Base-by-base conservation (phyloP, 805 yeast species). In the Wickerhamiella nectarea region DNA sequence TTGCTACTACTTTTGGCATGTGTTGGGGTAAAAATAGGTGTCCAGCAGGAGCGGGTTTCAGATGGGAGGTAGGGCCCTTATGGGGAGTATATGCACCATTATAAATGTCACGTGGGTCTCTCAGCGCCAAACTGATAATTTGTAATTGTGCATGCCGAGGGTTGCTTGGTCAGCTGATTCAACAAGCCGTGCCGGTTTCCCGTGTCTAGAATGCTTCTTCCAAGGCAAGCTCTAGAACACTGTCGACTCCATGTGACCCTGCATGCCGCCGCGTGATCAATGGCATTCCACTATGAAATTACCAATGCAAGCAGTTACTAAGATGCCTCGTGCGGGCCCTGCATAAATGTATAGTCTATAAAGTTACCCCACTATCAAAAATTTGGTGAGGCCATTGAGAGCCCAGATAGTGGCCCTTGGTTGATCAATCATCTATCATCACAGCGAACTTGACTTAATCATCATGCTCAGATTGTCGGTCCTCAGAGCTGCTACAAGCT, bases 381-480 rank as follows among this genome's bases (percentile, higher is more conserved):
- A 21, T 8, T 8, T 21, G 24, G 24, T 8, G 8, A 6, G 24
- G 8, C 8, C 24, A 21, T n/a, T n/a, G n/a, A n/a, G n/a, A n/a
- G n/a, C n/a, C n/a, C n/a, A n/a, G n/a, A n/a, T n/a, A n/a, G n/a
- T n/a, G n/a, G n/a, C n/a, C n/a, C n/a, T n/a, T n/a, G n/a, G n/a
- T n/a, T n/a, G n/a, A n/a, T n/a, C n/a, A n/a, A n/a, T n/a, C n/a
- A n/a, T n/a, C n/a, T n/a, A n/a, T n/a, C 25, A 28, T 28, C 31
- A n/a, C 14, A 28, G 31, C 31, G n/a, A 28, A 11, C 15, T 14
- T 15, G 9, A 21, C 20, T 24, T 36, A 24, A 24, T 36, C 39
- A 36, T 36, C 39, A 36, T 36, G 39, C 39, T 36, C 22, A 28
- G 39, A 22, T 36, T 36, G 33, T 36, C 39, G 26, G 17, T 36